These are phyloP conservation scores for Penicillium argentinense DNA, from an alignment of 495 filamentous ascomycete genomes.

Conservation along the genomic window DNA sequence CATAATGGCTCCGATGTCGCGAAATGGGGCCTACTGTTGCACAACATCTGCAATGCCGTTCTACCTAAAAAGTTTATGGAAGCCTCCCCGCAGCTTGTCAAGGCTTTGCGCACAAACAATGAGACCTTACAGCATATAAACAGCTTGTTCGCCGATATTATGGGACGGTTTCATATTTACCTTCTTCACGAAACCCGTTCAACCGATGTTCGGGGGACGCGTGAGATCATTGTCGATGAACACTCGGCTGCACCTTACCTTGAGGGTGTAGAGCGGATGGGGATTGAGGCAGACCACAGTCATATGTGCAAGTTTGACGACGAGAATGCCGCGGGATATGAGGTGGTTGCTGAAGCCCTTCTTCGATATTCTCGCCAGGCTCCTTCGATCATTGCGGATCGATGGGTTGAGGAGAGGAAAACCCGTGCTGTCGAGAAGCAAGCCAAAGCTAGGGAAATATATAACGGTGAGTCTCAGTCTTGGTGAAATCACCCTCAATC, in stretches of 20 bases:
- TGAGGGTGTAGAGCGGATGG: slow-evolving; percentile 72
- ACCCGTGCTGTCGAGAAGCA: slow-evolving; percentile 45
- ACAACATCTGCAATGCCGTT: slow-evolving; percentile 69
- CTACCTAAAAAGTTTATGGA: slow-evolving; percentile 72
- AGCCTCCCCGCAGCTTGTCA: slow-evolving; percentile 66
- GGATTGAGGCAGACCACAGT: slow-evolving; percentile 82
- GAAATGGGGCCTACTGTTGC: slow-evolving; percentile 71
- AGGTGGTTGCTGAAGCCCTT: slow-evolving; percentile 69
- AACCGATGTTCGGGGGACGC: slow-evolving; percentile 63
- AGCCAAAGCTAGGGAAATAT: slow-evolving; percentile 40
- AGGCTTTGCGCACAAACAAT: slow-evolving; percentile 71
- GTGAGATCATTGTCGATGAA: slow-evolving; percentile 68
- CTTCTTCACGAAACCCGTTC: slow-evolving; percentile 71
- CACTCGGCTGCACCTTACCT: slow-evolving; percentile 71
- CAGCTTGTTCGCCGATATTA: slow-evolving; percentile 70
- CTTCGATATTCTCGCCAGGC: slow-evolving; percentile 66
- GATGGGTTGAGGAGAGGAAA: slow-evolving; percentile 65
- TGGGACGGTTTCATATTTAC: slow-evolving; percentile 69
- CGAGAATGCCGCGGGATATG: slow-evolving; percentile 69
- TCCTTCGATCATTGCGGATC: slow-evolving; percentile 53
- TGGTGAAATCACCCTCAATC: no score
- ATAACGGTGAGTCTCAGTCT: slow-evolving; percentile 25
- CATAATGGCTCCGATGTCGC: slow-evolving; percentile 78
- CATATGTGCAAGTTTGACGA: slow-evolving; percentile 85
- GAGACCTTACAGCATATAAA: slow-evolving; percentile 83